Base-by-base conservation (phyloP, 1,284 basidiomycete genomes). In the Ganoderma boninense region DNA sequence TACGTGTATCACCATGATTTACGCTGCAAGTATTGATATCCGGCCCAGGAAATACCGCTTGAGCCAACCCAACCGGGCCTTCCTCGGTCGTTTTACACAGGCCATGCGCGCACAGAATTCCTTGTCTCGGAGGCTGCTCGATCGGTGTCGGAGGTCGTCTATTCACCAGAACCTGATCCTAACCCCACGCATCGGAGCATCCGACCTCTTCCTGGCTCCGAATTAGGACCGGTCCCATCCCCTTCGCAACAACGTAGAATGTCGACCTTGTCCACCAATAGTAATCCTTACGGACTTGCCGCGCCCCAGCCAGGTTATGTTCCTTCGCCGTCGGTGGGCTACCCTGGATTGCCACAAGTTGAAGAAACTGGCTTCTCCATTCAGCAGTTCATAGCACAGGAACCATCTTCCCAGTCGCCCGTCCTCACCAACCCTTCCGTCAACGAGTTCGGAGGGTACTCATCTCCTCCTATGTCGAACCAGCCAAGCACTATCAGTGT, bases 51-150 rank as follows among this genome's bases (percentile, higher is more conserved):
- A 85, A 93, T 98, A 13, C 92, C 95, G 0, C 88, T 95, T 69
- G 91, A 93, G 20, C 82, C 85, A 35, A 97, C 96, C 0, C 89
- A 92, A 63, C 95, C 96, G 3, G 97, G 97, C 16, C 85, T 93
- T 68, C 87, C 91, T 3, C 88, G 97, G 7, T 86, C 88, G 7
- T 86, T 92, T 70, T 98, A 97, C 80, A 84, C 84, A 23, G 89
- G 89, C 0, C 87, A 92, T 75, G 78, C 86, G 64, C 89, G 86
- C 73, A 91, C 91, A 0, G 88, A 91, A 67, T 82, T 84, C 61
- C 83, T 92, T 4, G 85, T 92, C 10, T 81, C 83, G 7, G 93
- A 96, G 74, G 91, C 92, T 0, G 83, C 89, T 72, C 87, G 86
- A 71, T 85, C 85, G 40, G 80, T 94, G 54, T 81, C 82, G 65